Evolutionary conservation across 1,284 basidiomycete species (phyloP).

Genomic region (Coriolopsis trogii): DNA sequence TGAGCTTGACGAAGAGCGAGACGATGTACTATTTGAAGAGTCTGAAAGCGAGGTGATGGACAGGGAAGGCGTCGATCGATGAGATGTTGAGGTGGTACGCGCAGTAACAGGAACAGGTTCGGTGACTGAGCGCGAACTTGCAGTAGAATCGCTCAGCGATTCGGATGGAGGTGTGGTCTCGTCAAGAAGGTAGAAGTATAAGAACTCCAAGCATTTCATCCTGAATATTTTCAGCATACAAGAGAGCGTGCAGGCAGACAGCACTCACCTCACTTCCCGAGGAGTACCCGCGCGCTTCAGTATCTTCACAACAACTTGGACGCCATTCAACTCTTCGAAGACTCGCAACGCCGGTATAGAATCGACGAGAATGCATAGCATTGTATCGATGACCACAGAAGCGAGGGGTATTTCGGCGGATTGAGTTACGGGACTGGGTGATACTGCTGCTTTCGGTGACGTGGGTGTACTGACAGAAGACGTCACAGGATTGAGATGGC

Average conservation of each 20-base stretch:
- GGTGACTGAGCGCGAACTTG: conserved; percentile 5
- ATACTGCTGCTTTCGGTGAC: conserved; percentile 18
- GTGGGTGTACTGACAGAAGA: conserved; percentile 13
- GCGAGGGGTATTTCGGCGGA: conserved; percentile 38
- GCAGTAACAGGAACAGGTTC: conserved; percentile 1
- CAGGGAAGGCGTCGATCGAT: conserved; percentile 15
- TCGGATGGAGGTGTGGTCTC: conserved; percentile 46
- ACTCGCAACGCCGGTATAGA: conserved; percentile 68
- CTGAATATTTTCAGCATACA: conserved; percentile 40
- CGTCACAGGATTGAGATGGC: conserved; percentile 49
- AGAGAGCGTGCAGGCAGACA: not conserved
- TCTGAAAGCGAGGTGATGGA: conserved; percentile 9
- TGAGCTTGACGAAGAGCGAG: conserved; percentile 20
- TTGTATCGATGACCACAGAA: conserved; percentile 75
- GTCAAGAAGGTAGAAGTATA: conserved; percentile 90
- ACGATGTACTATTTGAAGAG: conserved; percentile 11
- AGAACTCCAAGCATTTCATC: conserved; percentile 92
- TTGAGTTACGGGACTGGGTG: conserved; percentile 22
- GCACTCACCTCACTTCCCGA: conserved; percentile 77
- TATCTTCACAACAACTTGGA: conserved; percentile 80
- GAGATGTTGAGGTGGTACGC: not conserved
- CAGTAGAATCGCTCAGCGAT: not conserved
- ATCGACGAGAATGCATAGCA: conserved; percentile 86
- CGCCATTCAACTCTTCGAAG: conserved; percentile 77
- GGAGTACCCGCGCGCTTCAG: conserved; percentile 82